Conservation (phyloP, 176 grass and related monocot species). For the Otatea glauca region DNA sequence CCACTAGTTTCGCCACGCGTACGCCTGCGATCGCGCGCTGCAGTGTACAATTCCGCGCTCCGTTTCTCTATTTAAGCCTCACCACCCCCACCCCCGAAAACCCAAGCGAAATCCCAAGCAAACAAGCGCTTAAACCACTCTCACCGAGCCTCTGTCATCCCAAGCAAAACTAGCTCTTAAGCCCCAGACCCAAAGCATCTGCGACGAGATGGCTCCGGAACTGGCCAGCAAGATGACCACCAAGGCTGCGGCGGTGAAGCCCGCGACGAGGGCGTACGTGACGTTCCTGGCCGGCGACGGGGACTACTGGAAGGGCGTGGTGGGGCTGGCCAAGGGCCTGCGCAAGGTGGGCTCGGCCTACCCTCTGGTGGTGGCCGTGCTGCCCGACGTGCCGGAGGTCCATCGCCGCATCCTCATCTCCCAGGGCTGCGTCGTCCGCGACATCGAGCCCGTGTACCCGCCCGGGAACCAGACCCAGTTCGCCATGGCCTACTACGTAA, state of each 20-base stretch:
- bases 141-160: background rate
- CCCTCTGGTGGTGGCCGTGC: conserved; percentile 74
- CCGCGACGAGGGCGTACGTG: conserved; percentile 63
- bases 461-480: conserved; percentile 91
- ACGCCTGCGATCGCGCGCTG: background rate
- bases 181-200: background rate
- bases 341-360: conserved; percentile 64
- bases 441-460: conserved; percentile 85
- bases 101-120: conserved; percentile 34
- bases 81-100: background rate
- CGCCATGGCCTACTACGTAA: conserved; percentile 91
- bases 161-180: background rate
- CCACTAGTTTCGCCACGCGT: background rate
- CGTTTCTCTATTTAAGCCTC: conserved; percentile 52
- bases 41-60: background rate
- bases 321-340: conserved; percentile 78
- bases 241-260: conserved; percentile 28
- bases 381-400: conserved; percentile 79
- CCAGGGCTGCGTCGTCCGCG: conserved; percentile 81
- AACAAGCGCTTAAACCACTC: background rate
- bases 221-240: conserved; percentile 44
- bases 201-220: conserved; percentile 60
- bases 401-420: conserved; percentile 68
- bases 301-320: conserved; percentile 85
- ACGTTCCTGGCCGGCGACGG: conserved; percentile 84